Percentiles rank a stretch among this genome's conserved stretches.
Conservation (phyloP, 2,329 filamentous ascomycete species). For the Trichophyton simii region DNA sequence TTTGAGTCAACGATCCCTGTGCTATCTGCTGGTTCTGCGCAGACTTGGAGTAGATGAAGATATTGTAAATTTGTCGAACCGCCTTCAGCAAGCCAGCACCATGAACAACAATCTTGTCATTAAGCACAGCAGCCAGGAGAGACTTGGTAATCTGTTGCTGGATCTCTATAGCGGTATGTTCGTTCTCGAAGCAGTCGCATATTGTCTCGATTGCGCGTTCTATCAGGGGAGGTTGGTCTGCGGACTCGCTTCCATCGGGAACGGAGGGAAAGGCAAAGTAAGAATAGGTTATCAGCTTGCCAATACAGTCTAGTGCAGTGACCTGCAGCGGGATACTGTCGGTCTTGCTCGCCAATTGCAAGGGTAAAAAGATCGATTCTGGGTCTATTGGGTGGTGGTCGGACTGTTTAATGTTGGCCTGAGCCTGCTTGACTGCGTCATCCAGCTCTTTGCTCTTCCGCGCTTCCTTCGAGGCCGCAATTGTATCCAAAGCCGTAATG, state of each 20-base stretch:
- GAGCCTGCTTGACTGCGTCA: conserved; percentile 67
- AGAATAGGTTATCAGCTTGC: conserved; percentile 96
- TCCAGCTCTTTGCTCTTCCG: conserved; percentile 71
- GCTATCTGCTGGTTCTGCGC: conserved; percentile 94
- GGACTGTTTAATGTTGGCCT: conserved; percentile 73
- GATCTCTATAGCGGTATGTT: conserved; percentile 80
- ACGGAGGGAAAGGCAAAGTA: conserved; percentile 70
- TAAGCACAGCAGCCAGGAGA: conserved; percentile 82
- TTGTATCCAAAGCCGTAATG: conserved; percentile 81
- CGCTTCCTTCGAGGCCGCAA: conserved; percentile 83
- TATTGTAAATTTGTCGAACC: conserved; percentile 96
- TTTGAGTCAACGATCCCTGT: conserved; percentile 91
- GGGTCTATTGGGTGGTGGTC: conserved; percentile 74
- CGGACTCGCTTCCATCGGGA: conserved; percentile 26
- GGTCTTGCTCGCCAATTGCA: conserved; percentile 80
- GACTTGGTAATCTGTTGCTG: conserved; percentile 98
- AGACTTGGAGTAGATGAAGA: conserved; percentile 88
- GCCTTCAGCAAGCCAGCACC: conserved; percentile 92
- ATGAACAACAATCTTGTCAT: conserved; percentile 98
- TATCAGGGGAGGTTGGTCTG: conserved; percentile 55
- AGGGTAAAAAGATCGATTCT: conserved; percentile 78
- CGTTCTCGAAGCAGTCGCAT: conserved; percentile 97
- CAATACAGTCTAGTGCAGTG: conserved; percentile 89
- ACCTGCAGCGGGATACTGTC: conserved; percentile 76
- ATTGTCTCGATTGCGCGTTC: conserved; percentile 98